Base-by-base conservation (phyloP, 257 asterid genomes). In the Penstemon barbatus region DNA sequence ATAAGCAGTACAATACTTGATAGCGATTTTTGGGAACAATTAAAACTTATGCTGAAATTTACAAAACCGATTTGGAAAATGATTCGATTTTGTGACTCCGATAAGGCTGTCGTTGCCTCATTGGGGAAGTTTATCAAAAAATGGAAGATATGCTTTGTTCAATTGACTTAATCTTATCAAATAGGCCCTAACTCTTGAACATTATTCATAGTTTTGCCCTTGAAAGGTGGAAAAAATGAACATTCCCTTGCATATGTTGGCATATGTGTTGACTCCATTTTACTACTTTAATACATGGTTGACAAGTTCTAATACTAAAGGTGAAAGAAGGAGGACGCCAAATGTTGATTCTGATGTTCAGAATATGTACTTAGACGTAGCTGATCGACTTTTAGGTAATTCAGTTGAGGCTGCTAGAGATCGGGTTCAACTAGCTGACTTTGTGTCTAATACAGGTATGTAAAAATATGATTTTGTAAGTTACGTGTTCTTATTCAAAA, bases 1-100 rank as follows among this genome's bases (percentile, higher is more conserved):
- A 56, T 43, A 33, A 67, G 42, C 54, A 25, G 6, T 5, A 25
- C 43, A 42, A 44, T 68, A 42, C 39, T 68, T 38, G 57, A 68
- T 38, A 56, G 56, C 9, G 36, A 42, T 4, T 55, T 67, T 15
- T 43, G 64, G 72, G 33, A 36, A 4, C 65, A 68, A 48, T 5
- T 68, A 38, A 49, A 68, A 45, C 36, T 33, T 42, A 18, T 68
- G 10, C 19, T 56, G 19, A 10, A 39, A 44, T 57, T 68, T 40
- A 33, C 55, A 5, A 55, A 15, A 15, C 18, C 18, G 18, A 15
- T 15, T 15, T 15, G 18, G 18, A 15, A 15, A 15, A 15, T 15
- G 65, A 57, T 68, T 45, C 65, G 52, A 7, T 68, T 19, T 57
- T 68, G 65, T 57, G 45, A 68, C 44, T 57, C 57, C 7, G 39